These are phyloP conservation scores for Capsicum baccatum DNA, from an alignment of 257 asterid species.

Conservation along the genomic window DNA sequence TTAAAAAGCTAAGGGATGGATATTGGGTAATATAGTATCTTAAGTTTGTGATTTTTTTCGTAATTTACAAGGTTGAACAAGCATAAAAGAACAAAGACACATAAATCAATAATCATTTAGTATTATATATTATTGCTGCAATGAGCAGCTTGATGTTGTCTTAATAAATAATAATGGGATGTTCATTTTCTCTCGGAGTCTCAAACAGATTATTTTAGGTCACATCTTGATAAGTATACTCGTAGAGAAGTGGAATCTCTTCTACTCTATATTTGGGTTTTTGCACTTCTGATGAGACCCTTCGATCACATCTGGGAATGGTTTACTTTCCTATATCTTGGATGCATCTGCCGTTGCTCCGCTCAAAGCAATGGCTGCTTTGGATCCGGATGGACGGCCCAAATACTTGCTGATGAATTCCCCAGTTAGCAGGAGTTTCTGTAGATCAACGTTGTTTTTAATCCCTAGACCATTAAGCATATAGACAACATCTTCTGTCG, in stretches of 20 bases:
- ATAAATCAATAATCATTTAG: neutral
- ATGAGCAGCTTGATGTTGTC: constrained; percentile 24
- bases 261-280: neutral
- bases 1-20: no score
- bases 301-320: neutral
- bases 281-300: constrained; percentile 19
- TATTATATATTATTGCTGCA: constrained; percentile 17
- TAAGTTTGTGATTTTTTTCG: no score
- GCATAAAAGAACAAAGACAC: neutral
- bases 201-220: neutral
- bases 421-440: constrained; percentile 74
- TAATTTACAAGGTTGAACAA: neutral
- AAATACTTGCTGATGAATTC: constrained; percentile 68
- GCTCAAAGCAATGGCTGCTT: constrained; percentile 75
- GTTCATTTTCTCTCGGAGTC: neutral
- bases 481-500: constrained; percentile 91
- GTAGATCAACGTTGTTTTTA: constrained; percentile 66
- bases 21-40: no score
- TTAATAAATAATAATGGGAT: neutral
- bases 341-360: constrained; percentile 50
- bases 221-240: neutral
- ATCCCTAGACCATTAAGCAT: constrained; percentile 86
- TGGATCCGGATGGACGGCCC: constrained; percentile 77
- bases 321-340: constrained; percentile 41
- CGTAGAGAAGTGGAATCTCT: constrained; percentile 13